These are phyloP conservation scores for Venturia effusa DNA, from an alignment of 2,329 filamentous ascomycete species.

Conservation along the genomic window DNA sequence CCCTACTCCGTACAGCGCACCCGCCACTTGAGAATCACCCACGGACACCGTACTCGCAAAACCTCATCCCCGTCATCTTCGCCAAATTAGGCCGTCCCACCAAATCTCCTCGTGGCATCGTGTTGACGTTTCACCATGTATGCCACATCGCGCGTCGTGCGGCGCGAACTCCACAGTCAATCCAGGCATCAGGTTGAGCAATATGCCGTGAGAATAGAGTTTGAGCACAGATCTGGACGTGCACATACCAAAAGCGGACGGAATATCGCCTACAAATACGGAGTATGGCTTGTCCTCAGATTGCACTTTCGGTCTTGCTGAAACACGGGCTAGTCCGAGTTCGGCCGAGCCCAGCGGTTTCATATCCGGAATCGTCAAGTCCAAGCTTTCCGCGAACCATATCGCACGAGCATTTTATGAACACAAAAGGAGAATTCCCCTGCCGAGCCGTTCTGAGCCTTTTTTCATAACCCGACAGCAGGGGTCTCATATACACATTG, in stretches of 20 bases:
- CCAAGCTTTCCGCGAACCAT: not conserved
- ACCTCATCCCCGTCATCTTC: not conserved
- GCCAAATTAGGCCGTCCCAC: not conserved
- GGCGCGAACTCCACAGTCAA: not conserved
- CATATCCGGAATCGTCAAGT: not conserved
- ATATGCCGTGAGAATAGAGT: not conserved
- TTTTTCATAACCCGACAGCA: too few species aligned
- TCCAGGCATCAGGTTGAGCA: not conserved
- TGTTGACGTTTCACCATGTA: not conserved
- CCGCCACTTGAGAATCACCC: not conserved
- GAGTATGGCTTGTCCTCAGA: not conserved
- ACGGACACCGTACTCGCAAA: not conserved
- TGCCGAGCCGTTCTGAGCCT: not conserved
- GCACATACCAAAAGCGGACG: not conserved
- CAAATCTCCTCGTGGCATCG: not conserved
- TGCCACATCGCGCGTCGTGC: not conserved
- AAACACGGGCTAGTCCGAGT: not conserved
- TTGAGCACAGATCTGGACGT: not conserved
- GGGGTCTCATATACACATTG: too few species aligned
- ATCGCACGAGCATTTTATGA: not conserved
- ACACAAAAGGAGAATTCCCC: not conserved
- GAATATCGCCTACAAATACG: not conserved
- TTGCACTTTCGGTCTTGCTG: conserved; percentile 1
- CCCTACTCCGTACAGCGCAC: not conserved
- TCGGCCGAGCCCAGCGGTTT: not conserved